Conservation (phyloP, 768 basidiomycete genomes). For the Rickenella mellea region DNA sequence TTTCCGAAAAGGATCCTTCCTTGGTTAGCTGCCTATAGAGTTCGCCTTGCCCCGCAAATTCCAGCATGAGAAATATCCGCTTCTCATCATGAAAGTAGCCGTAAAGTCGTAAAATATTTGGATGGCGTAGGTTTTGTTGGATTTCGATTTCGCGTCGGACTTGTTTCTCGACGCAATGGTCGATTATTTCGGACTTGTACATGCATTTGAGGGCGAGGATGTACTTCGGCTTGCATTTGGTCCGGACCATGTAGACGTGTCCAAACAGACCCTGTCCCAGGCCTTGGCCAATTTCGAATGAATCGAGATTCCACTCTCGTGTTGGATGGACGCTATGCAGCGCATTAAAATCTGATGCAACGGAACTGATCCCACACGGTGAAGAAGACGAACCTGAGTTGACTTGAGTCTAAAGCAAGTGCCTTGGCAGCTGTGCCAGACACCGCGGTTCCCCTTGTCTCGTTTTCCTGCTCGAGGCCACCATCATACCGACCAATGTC, state of each 20-base stretch:
- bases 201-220: slow-evolving; percentile 95
- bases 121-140: slow-evolving; percentile 91
- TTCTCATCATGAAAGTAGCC: slow-evolving; percentile 98
- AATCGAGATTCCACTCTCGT: slow-evolving; percentile 73
- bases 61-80: slow-evolving; percentile 95
- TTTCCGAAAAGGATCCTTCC: slow-evolving; percentile 79
- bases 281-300: slow-evolving; percentile 91
- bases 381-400: slow-evolving; percentile 38
- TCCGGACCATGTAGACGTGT: slow-evolving; percentile 96
- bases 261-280: slow-evolving; percentile 99
- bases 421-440: slow-evolving; percentile 72
- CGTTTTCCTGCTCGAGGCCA: slow-evolving; percentile 85
- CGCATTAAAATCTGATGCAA: slow-evolving; percentile 6
- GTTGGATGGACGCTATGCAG: slow-evolving; percentile 53
- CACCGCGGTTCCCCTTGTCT: slow-evolving; percentile 65
- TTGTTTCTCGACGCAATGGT: slow-evolving; percentile 90
- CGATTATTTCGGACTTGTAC: slow-evolving; percentile 93
- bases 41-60: slow-evolving; percentile 95
- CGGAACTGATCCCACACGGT: too few relatives aligned
- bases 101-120: slow-evolving; percentile 87
- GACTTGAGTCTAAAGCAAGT: slow-evolving; percentile 78
- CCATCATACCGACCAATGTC: slow-evolving; percentile 93
- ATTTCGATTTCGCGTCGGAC: slow-evolving; percentile 97
- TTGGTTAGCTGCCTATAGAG: slow-evolving; percentile 93
- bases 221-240: slow-evolving; percentile 81